Evolutionary conservation across 495 filamentous ascomycete species (phyloP).

Genomic region (Antarctomyces pellizariae): DNA sequence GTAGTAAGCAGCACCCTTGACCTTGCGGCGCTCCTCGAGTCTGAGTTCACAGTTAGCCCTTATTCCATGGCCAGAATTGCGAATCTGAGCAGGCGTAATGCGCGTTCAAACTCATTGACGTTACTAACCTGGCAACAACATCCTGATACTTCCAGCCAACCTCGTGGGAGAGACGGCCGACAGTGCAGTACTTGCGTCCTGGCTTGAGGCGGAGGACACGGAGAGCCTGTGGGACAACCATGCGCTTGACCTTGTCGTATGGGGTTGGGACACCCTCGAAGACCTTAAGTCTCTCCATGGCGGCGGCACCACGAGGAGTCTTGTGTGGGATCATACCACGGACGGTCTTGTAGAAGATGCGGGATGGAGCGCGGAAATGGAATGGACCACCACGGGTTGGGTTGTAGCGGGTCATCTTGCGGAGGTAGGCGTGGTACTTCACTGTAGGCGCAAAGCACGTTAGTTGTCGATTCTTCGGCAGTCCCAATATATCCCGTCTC

Average conservation of each 20-base stretch:
- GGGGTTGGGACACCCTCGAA: slow-evolving; percentile 98
- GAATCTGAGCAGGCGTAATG: slow-evolving; percentile 1
- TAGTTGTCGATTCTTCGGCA: slow-evolving; percentile 4
- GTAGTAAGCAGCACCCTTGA: slow-evolving; percentile 97
- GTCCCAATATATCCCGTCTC: not conserved
- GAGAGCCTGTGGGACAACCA: slow-evolving; percentile 95
- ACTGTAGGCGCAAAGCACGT: slow-evolving; percentile 35
- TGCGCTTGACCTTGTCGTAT: slow-evolving; percentile 98
- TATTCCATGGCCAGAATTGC: not conserved
- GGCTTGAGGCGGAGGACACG: slow-evolving; percentile 86
- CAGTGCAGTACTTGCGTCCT: slow-evolving; percentile 98
- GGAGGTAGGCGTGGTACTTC: slow-evolving; percentile 98
- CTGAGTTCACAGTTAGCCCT: slow-evolving; percentile 28
- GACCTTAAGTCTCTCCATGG: slow-evolving; percentile 93
- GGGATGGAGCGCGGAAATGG: slow-evolving; percentile 95
- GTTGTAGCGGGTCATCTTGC: slow-evolving; percentile 99
- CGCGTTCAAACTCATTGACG: slow-evolving; percentile 1
- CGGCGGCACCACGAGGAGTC: slow-evolving; percentile 87
- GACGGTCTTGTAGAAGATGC: slow-evolving; percentile 99
- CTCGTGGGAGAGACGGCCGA: slow-evolving; percentile 91
- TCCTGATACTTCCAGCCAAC: slow-evolving; percentile 99
- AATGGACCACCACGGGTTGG: slow-evolving; percentile 96
- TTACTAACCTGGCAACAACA: slow-evolving; percentile 78
- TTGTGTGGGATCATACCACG: slow-evolving; percentile 99
- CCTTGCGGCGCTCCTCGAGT: slow-evolving; percentile 97